Evolutionary conservation across 768 basidiomycete species (phyloP).

Genomic region (Piloderma croceum): DNA sequence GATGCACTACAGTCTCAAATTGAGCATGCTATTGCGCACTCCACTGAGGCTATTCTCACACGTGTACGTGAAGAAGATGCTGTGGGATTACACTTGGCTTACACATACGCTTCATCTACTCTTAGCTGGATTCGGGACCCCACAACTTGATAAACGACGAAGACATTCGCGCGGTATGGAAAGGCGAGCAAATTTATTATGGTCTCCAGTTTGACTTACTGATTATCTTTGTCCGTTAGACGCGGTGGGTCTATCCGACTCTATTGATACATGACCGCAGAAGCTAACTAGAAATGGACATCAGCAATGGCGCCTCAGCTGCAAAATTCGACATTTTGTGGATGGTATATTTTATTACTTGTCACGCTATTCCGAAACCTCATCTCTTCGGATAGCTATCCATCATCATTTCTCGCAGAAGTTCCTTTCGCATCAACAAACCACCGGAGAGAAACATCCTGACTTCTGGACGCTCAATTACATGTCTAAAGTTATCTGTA

Average conservation of each 20-base stretch:
- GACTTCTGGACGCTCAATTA: constrained; percentile 15
- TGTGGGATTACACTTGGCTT: neutral
- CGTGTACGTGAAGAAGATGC: too few species aligned
- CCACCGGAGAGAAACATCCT: constrained; percentile 4
- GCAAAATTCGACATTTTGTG: constrained; percentile 15
- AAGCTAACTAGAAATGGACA: neutral
- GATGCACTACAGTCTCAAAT: constrained; percentile 15
- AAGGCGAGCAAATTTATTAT: neutral
- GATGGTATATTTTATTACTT: constrained; percentile 6
- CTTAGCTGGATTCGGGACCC: constrained; percentile 13
- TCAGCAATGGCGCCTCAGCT: constrained; percentile 17
- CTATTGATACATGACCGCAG: too few species aligned
- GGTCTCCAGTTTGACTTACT: too few species aligned
- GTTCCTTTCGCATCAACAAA: constrained; percentile 10
- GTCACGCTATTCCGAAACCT: neutral
- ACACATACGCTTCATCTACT: neutral
- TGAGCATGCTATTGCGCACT: constrained; percentile 9
- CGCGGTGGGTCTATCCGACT: too few species aligned
- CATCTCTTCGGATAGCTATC: constrained; percentile 10
- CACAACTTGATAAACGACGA: constrained; percentile 17
- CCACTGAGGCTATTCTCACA: constrained; percentile 10
- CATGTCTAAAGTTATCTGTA: constrained; percentile 17
- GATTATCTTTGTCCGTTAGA: too few species aligned
- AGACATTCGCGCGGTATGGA: constrained; percentile 15
- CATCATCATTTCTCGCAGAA: constrained; percentile 14